A percentile compares a stretch with the other conserved stretches of the same genome.
Conservation (phyloP, 2,329 filamentous ascomycete genomes). For the Calonectria honghensis region DNA sequence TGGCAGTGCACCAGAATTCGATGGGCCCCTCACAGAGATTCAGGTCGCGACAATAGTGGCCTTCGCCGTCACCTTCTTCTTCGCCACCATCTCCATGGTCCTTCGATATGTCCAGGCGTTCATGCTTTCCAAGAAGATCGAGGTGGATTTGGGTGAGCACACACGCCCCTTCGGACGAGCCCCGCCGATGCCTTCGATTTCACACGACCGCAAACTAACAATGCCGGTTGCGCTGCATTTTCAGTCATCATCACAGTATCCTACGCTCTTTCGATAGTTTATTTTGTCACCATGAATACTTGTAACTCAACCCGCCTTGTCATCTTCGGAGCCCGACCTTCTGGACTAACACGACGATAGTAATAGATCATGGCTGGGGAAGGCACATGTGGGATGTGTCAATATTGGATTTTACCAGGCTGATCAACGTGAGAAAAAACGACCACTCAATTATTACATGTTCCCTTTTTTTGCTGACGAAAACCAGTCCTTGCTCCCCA, state of each 20-base stretch:
- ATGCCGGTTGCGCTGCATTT: not conserved
- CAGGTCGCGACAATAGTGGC: conserved; percentile 10
- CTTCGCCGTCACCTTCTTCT: conserved; percentile 18
- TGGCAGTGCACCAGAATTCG: not conserved
- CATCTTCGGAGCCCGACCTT: too few species aligned
- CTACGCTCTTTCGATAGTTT: conserved; percentile 16
- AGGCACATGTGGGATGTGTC: conserved; percentile 12
- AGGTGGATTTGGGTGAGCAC: conserved; percentile 15
- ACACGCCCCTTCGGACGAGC: not conserved
- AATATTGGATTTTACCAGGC: not conserved
- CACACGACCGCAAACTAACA: not conserved
- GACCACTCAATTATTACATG: too few species aligned
- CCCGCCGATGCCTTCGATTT: not conserved
- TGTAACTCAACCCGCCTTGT: conserved; percentile 9
- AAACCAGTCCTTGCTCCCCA: not conserved
- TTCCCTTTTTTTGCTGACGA: not conserved
- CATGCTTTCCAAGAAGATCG: conserved; percentile 1
- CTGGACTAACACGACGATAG: not conserved
- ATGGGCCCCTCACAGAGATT: not conserved
- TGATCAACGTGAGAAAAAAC: not conserved
- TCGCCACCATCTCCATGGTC: conserved; percentile 3
- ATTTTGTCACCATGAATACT: conserved; percentile 1
- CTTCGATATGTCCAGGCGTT: conserved; percentile 12
- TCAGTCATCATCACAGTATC: conserved; percentile 16
- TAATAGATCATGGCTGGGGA: conserved; percentile 16